Evolutionary conservation across 352 stramenopile species (phyloP).

Genomic region (Phytophthora litchii): DNA sequence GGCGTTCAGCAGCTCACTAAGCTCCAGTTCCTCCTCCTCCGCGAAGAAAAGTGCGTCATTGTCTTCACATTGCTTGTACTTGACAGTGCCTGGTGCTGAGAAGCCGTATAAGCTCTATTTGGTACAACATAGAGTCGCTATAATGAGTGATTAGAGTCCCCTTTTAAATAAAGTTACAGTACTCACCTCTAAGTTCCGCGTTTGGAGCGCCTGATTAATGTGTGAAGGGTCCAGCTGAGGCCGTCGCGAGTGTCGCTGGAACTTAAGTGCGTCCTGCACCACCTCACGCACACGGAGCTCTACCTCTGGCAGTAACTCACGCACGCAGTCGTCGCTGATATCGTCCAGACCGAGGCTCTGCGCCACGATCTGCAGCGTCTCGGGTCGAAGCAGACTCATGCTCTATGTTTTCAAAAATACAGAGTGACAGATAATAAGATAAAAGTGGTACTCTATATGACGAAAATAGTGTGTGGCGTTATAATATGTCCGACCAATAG

Average conservation of each 20-base stretch:
- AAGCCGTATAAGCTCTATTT: slow-evolving; percentile 78
- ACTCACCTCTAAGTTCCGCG: slow-evolving; percentile 69
- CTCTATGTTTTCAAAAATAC: slow-evolving; percentile 15
- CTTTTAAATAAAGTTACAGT: not conserved
- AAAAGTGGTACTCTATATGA: not conserved
- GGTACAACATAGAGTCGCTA: slow-evolving; percentile 3
- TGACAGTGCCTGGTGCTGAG: slow-evolving; percentile 49
- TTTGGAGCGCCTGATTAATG: slow-evolving; percentile 80
- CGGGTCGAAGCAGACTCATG: slow-evolving; percentile 81
- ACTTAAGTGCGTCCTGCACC: slow-evolving; percentile 88
- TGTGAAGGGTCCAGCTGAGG: slow-evolving; percentile 61
- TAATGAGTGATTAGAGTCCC: not conserved
- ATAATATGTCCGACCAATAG: slow-evolving; percentile 5
- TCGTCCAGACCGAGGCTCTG: slow-evolving; percentile 78
- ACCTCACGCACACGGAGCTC: slow-evolving; percentile 84
- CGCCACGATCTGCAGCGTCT: slow-evolving; percentile 73
- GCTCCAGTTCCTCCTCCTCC: slow-evolving; percentile 78
- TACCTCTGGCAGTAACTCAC: slow-evolving; percentile 74
- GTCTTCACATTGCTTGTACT: slow-evolving; percentile 70
- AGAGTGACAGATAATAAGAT: slow-evolving; percentile 19
- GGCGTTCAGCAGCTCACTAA: slow-evolving; percentile 76
- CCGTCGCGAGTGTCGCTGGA: slow-evolving; percentile 73
- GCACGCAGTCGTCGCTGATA: slow-evolving; percentile 68
- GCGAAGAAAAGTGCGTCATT: slow-evolving; percentile 64
- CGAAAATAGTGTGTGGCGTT: slow-evolving; percentile 8